Conservation (phyloP, 2,329 filamentous ascomycete species). For the Diplodia seriata region DNA sequence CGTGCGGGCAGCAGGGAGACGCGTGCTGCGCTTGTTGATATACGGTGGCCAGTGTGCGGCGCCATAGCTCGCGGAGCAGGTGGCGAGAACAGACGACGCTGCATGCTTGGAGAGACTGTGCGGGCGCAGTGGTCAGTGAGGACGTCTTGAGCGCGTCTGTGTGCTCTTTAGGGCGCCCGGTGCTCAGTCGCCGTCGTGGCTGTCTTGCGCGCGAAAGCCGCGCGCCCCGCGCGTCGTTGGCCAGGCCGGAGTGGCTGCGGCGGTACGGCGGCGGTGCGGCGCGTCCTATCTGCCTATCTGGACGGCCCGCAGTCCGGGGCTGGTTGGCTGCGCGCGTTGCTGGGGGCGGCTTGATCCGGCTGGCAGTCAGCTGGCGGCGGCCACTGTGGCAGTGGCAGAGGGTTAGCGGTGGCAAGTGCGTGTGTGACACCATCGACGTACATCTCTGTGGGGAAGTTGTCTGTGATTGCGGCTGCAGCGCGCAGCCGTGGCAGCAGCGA, state of each 20-base stretch:
- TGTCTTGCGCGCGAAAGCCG: constrained; percentile 6
- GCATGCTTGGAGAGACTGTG: background rate
- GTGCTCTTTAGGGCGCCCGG: constrained; percentile 5
- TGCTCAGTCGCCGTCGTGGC: too few relatives aligned
- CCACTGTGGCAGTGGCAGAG: constrained; percentile 2
- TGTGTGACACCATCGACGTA: constrained; percentile 28
- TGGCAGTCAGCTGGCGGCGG: background rate
- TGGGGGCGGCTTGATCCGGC: constrained; percentile 15
- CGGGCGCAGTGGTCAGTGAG: background rate
- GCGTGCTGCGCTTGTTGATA: constrained; percentile 14
- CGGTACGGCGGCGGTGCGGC: constrained; percentile 24
- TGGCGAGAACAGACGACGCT: constrained; percentile 4
- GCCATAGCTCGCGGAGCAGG: constrained; percentile 4
- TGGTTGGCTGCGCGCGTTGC: background rate
- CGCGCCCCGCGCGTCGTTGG: background rate
- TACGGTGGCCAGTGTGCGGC: constrained; percentile 26
- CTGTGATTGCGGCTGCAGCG: constrained; percentile 29
- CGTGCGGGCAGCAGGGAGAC: constrained; percentile 12
- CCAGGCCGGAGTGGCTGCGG: constrained; percentile 10
- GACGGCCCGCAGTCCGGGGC: constrained; percentile 17
- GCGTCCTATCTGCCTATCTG: constrained; percentile 23
- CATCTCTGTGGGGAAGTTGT: constrained; percentile 30
- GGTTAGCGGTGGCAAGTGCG: constrained; percentile 20
- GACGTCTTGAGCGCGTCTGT: background rate
- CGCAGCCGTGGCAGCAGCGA: constrained; percentile 17